Base-by-base conservation (phyloP, 441 rosid genomes). In the Breynia disticha region DNA sequence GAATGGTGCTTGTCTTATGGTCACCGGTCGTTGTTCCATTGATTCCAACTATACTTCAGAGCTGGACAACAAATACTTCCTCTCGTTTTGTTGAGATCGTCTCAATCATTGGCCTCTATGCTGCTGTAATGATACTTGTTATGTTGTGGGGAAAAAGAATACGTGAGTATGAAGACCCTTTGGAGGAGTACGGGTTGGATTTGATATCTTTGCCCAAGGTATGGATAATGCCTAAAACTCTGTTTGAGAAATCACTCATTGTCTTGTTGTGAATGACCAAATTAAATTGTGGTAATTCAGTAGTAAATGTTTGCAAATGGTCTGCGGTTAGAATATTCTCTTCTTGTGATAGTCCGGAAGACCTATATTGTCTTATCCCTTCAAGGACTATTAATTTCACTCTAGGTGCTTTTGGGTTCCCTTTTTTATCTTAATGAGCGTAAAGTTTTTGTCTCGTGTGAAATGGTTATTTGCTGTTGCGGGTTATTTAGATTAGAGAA, bases 1-100 rank as follows among this genome's bases (percentile, higher is more conserved):
- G 88, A 55, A 81, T 94, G 99, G 82, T 74, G 67, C 79, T 87
- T 52, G 87, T 94, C 70, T 66, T 94, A 32, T 89, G 99, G 99
- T 89, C 97, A 11, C 99, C 96, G 0, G 69, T 89, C 54, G 63
- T 77, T 57, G 72, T 94, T 68, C 99, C 99, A 4, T 69, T 89
- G 73, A 77, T 94, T 71, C 99, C 99, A 69, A 75, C 87, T 16
- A 79, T 94, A 38, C 79, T 87, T 61, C 85, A 60, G 72, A 76
- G 94, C 80, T 86, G 97, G 97, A 80, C 87, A 39, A 73, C 80
- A 53, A 70, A 65, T 52, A 80, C 62, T 38, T 79, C 96, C 54
- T 78, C 89, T 16, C 75, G 62, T 67, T 43, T 87, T 72, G 86
- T 94, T 44, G 86, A 82, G 68, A 66, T 87, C 68, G 89, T 79